These are phyloP conservation scores for Neospora caninum DNA, from an alignment of 169 alveolate species.

Conservation along the genomic window DNA sequence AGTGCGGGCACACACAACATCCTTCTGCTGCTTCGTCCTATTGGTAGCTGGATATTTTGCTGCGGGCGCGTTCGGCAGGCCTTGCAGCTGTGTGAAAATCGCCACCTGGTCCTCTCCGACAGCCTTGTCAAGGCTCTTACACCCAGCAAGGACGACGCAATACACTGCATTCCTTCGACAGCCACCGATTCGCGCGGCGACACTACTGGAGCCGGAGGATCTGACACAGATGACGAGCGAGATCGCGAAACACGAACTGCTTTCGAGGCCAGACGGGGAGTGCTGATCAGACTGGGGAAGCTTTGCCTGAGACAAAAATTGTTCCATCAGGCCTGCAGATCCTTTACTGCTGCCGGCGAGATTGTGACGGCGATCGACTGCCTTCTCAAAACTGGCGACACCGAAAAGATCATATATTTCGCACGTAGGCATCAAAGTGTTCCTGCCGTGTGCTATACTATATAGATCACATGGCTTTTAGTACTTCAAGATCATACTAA, in stretches of 20 bases:
- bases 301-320: slow-evolving; percentile 81
- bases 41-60: no score
- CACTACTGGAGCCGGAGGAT: not conserved
- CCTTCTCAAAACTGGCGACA: slow-evolving; percentile 83
- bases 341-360: slow-evolving; percentile 85
- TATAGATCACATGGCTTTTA: no score
- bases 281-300: slow-evolving; percentile 77
- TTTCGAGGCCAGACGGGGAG: slow-evolving; percentile 59
- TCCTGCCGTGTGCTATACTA: not conserved
- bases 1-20: no score
- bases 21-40: no score
- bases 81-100: slow-evolving; percentile 75
- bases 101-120: slow-evolving; percentile 75
- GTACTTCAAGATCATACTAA: no score
- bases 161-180: not conserved
- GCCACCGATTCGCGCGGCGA: not conserved
- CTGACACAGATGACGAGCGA: not conserved
- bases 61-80: slow-evolving; percentile 69
- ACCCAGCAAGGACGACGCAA: slow-evolving; percentile 69
- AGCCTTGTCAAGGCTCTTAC: slow-evolving; percentile 75
- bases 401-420: slow-evolving; percentile 81
- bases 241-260: not conserved
- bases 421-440: not conserved
- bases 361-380: slow-evolving; percentile 86
- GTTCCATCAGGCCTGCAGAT: slow-evolving; percentile 82